Base-by-base conservation (phyloP, 2,329 filamentous ascomycete species). In the Pseudopithomyces chartarum region DNA sequence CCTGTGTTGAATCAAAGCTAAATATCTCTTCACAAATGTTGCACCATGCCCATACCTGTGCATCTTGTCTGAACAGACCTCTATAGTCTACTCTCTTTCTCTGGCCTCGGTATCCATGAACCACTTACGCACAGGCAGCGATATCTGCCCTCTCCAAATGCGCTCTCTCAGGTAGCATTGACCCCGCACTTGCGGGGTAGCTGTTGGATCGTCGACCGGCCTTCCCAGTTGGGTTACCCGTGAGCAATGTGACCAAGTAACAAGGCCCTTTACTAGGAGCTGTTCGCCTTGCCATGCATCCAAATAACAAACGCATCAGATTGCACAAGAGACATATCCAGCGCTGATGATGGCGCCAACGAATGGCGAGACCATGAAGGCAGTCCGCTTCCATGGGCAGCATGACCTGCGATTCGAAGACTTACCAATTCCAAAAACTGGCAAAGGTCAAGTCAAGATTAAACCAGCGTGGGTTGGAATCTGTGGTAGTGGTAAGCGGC, bases 301-400 rank as follows among this genome's bases (percentile, higher is more conserved):
- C 26, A 40, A 39, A 20, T 13, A 22, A n/a, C 13, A 22, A 39
- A 40, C 34, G 22, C 34, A 17, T 22, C 17, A 34, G 34, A 26
- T 36, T 33, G n/a, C 26, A 33, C 36, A 11, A 15, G 7, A 42
- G 26, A n/a, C 15, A 11, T 45, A 22, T 45, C 12, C 6, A 51
- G 26, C 26, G 26, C 26, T 29, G 26, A 29, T 8, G 61, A 40
- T 62, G 68, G 46, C 55, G 66, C n/a, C 55, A 54, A 17, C 26
- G 55, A 17, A 38, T n/a, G 45, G 61, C 11, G 60, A 57, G 26
- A 76, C 66, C 10, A 80, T 81, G 79, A 78, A 79, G 57, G 79
- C 79, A n/a, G 68, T 81, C 8, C 75, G 78, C 2, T 81, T 79
- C 63, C 74, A 81, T 60, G 79, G 79, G 17, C 67, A 80, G 56